A percentile compares a stretch with the other conserved stretches of the same genome.
Conservation (phyloP, 1,284 basidiomycete species). For the Ustilago curta region DNA sequence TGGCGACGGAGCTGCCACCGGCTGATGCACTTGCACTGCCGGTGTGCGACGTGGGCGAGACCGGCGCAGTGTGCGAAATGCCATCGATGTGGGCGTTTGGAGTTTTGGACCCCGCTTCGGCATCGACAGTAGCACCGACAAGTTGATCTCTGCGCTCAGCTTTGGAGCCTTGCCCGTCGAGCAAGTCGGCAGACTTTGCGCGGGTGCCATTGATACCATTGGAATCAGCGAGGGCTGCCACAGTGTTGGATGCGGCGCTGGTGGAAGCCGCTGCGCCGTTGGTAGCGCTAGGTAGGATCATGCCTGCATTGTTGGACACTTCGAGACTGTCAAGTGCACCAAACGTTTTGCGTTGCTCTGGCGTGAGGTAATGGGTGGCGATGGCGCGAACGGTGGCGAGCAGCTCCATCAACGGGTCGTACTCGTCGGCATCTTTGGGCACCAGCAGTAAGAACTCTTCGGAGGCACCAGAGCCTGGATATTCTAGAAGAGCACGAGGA, state of each 20-base stretch:
- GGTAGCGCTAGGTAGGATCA: constrained; percentile 40
- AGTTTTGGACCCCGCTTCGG: constrained; percentile 13
- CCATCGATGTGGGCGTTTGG: constrained; percentile 34
- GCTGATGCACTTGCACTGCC: constrained; percentile 1
- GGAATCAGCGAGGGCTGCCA: constrained; percentile 12
- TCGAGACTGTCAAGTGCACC: constrained; percentile 63
- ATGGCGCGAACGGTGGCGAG: constrained; percentile 59
- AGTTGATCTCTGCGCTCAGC: constrained; percentile 24
- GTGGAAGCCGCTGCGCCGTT: constrained; percentile 22
- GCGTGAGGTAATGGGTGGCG: constrained; percentile 56
- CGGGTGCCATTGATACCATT: constrained; percentile 28
- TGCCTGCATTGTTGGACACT: constrained; percentile 54
- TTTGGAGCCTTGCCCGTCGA: constrained; percentile 32
- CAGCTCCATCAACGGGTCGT: constrained; percentile 66
- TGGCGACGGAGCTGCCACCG: constrained; percentile 18
- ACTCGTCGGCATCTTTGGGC: constrained; percentile 64
- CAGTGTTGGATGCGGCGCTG: constrained; percentile 17
- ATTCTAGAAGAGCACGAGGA: constrained; percentile 51
- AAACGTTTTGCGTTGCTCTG: constrained; percentile 50
- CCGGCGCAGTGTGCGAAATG: constrained; percentile 36
- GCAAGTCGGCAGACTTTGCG: constrained; percentile 43
- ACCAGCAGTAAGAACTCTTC: constrained; percentile 61
- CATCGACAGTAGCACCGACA: constrained; percentile 1
- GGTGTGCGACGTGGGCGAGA: constrained; percentile 29
- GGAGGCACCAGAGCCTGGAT: constrained; percentile 51